Base-by-base conservation (phyloP, 2,329 filamentous ascomycete species). In the Fusarium papillatum region DNA sequence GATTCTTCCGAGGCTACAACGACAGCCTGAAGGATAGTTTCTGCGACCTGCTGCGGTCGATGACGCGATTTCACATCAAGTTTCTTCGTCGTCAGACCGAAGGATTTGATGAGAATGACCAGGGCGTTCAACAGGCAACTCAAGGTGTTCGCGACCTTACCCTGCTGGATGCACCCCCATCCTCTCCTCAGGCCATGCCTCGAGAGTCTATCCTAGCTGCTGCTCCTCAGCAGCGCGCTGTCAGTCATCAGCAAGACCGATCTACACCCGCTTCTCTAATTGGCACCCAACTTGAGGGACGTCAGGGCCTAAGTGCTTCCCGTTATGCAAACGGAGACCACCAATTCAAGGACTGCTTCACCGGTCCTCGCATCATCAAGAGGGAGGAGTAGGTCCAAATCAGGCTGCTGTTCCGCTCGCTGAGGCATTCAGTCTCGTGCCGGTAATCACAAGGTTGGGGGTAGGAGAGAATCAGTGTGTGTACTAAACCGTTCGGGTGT, bases 21-120 rank as follows among this genome's bases (percentile, higher is more conserved):
- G 76, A 80, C 14, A 72, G 77, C 8, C 68, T 82, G 29, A 80
- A 76, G 29, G 62, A 76, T 0, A 73, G 76, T 4, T 60, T 81
- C 1, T 31, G 80, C 4, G 34, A 73, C 0, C 48, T 81, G 2
- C 67, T 84, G 5, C 75, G 77, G 7, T 59, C 76, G 13, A 70
- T 82, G 29, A 50, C 39, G 5, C 26, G 57, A 2, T 10, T 71
- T 2, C 60, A 38, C 2, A 26, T 68, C 14, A n/a, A 59, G 34
- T n/a, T 24, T 41, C 9, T 39, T 34, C 48, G 26, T 29, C 59
- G 24, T 13, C 10, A n/a, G 7, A 29, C 64, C 34, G 9, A 34
- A 13, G 50, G 59, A 10, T 24, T n/a, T 6, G 11, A 26, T 4
- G 38, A 43, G 36, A 55, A 48, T 43, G 24, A 53, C 41, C 34